Evolutionary conservation across 805 yeast genomes (phyloP).

Genomic region (Pichia membranifaciens): DNA sequence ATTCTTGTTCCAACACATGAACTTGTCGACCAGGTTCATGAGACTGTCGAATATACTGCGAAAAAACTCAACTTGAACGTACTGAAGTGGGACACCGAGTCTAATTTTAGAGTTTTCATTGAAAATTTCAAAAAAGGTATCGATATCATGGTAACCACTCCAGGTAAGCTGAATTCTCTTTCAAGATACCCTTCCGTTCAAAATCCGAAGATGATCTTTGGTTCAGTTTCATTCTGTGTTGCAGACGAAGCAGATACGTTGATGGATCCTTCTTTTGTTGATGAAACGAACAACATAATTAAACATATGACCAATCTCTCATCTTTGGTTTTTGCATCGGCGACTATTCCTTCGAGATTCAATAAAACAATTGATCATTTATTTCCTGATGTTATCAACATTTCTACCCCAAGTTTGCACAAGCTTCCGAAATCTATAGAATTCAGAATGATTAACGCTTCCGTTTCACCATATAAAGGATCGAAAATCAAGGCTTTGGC

Average conservation of each 20-base stretch:
- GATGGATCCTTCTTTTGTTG: slow-evolving; percentile 73
- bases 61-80: slow-evolving; percentile 38
- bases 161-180: slow-evolving; percentile 52
- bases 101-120: slow-evolving; percentile 48
- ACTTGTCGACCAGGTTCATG: slow-evolving; percentile 71
- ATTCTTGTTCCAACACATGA: slow-evolving; percentile 90
- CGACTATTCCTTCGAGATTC: slow-evolving; percentile 81
- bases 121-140: slow-evolving; percentile 45
- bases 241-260: slow-evolving; percentile 94
- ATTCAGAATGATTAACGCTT: slow-evolving; percentile 70
- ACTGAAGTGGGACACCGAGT: slow-evolving; percentile 58
- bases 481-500: slow-evolving; percentile 80
- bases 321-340: slow-evolving; percentile 75
- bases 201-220: slow-evolving; percentile 34
- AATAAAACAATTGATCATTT: slow-evolving; percentile 51
- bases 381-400: slow-evolving; percentile 60
- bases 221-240: slow-evolving; percentile 53
- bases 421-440: slow-evolving; percentile 73
- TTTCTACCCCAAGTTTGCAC: slow-evolving; percentile 79
- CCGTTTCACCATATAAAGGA: slow-evolving; percentile 73
- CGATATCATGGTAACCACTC: slow-evolving; percentile 83
- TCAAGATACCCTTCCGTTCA: slow-evolving; percentile 28
- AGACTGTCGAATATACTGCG: slow-evolving; percentile 32
- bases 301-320: slow-evolving; percentile 43
- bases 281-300: slow-evolving; percentile 55